These are phyloP conservation scores for Aegilops umbellulata DNA, from an alignment of 176 grass and related monocot genomes.

Conservation along the genomic window DNA sequence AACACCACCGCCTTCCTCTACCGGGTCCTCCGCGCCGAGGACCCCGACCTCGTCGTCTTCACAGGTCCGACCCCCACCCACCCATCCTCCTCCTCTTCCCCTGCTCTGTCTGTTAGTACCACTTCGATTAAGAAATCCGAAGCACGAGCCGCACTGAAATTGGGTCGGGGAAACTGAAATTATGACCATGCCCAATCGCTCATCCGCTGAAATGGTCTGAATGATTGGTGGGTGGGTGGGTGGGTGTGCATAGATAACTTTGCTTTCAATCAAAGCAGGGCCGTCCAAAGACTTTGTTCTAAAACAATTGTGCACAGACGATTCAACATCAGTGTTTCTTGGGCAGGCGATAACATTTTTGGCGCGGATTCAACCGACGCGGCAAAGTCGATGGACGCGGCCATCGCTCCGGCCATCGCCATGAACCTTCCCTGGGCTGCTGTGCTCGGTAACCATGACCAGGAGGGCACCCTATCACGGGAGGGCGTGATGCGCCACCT, in stretches of 20 bases:
- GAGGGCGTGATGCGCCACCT: conserved; percentile 85
- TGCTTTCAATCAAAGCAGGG: not conserved
- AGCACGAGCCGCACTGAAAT: not conserved
- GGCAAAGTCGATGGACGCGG: conserved; percentile 79
- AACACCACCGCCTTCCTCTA: conserved; percentile 93
- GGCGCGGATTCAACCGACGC: conserved; percentile 60
- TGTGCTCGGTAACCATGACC: conserved; percentile 88
- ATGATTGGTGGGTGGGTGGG: not conserved
- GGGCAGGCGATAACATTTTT: conserved; percentile 86
- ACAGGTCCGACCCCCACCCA: conserved; percentile 40
- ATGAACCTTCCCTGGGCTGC: conserved; percentile 89
- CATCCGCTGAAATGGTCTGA: not conserved
- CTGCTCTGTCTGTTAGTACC: not conserved
- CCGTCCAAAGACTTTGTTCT: not conserved
- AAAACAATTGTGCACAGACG: not conserved
- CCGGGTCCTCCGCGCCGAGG: conserved; percentile 75
- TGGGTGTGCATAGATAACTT: not conserved
- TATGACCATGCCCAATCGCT: not conserved
- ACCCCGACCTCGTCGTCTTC: conserved; percentile 97
- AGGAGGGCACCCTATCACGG: conserved; percentile 78
- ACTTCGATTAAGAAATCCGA: not conserved
- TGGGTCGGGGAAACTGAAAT: not conserved
- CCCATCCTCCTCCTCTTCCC: not conserved
- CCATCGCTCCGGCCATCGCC: conserved; percentile 66
- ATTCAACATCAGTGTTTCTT: not conserved